Percentiles rank a stretch among this genome's conserved stretches.
These are phyloP conservation scores for Saccharomyces uvarum DNA, from an alignment of 1,139 yeast species.

Conservation along the genomic window DNA sequence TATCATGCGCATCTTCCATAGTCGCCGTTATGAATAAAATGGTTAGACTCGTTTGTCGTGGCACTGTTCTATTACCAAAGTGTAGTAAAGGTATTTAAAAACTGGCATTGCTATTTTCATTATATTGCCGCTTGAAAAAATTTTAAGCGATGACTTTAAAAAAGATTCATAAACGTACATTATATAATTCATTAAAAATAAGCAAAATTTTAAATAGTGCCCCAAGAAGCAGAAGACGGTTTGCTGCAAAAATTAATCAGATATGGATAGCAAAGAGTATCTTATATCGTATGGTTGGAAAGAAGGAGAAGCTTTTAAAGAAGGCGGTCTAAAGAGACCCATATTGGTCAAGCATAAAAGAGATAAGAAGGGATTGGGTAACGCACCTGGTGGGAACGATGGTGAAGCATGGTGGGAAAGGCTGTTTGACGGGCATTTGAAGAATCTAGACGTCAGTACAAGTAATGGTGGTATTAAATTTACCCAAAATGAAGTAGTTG, in stretches of 20 bases:
- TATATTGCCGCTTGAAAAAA: conserved; percentile 1
- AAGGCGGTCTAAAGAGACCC: conserved; percentile 80
- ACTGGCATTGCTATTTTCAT: neutral
- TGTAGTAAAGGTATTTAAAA: neutral
- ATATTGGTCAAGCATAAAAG: conserved; percentile 82
- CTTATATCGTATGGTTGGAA: conserved; percentile 81
- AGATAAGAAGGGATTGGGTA: conserved; percentile 73
- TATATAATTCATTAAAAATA: neutral
- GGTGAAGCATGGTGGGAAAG: conserved; percentile 94
- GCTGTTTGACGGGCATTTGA: conserved; percentile 85
- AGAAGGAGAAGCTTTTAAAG: conserved; percentile 75
- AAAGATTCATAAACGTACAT: neutral
- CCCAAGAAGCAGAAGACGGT: conserved; percentile 4
- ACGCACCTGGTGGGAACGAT: conserved; percentile 40
- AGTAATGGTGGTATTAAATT: conserved; percentile 35
- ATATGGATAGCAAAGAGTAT: conserved; percentile 71
- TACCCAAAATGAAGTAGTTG: conserved; percentile 39
- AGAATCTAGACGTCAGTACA: conserved; percentile 56
- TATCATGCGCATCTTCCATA: neutral
- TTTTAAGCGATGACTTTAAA: conserved; percentile 12
- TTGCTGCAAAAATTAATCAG: neutral
- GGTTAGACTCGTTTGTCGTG: neutral
- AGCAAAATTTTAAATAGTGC: neutral
- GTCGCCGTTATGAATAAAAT: neutral
- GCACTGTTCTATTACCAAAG: neutral